phyloP scores from a whole-genome alignment of 2,329 filamentous ascomycete species.

The Aphanoascus verrucosus region DNA sequence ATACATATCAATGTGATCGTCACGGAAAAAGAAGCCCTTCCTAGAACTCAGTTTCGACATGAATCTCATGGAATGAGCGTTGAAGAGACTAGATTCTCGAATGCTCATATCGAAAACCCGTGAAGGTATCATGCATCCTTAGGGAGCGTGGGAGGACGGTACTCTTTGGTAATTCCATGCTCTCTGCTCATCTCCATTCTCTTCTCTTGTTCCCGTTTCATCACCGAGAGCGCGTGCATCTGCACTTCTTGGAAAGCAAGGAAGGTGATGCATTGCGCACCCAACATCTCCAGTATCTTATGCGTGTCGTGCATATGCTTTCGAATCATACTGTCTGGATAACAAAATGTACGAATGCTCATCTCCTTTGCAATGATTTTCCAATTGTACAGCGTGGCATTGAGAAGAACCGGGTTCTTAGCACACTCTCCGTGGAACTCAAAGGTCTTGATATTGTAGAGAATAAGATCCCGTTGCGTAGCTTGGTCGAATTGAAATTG shows the following conservation, averaged over 20 bases:
- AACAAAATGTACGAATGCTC: slow-evolving; percentile 42
- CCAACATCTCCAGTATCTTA: slow-evolving; percentile 42
- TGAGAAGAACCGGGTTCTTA: slow-evolving; percentile 30
- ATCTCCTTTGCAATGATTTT: slow-evolving; percentile 39
- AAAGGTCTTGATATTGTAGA: slow-evolving; percentile 37
- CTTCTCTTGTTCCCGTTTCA: slow-evolving; percentile 25
- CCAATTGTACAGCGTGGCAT: slow-evolving; percentile 43
- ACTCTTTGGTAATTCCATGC: slow-evolving; percentile 14
- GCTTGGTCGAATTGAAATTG: slow-evolving; percentile 45
- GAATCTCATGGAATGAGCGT: neutral
- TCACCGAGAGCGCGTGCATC: slow-evolving; percentile 24
- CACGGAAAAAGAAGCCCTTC: neutral
- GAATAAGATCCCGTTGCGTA: slow-evolving; percentile 41
- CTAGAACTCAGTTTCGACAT: no score
- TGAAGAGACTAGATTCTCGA: neutral
- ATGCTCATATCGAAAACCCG: neutral
- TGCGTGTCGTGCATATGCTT: slow-evolving; percentile 42
- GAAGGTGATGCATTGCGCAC: slow-evolving; percentile 31
- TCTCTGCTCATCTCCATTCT: slow-evolving; percentile 12
- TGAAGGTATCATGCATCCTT: neutral
- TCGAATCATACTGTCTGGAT: slow-evolving; percentile 39
- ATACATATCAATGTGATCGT: neutral
- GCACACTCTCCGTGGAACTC: slow-evolving; percentile 37
- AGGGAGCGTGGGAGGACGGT: slow-evolving; percentile 9
- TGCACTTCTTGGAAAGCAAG: slow-evolving; percentile 32